A percentile compares a stretch with the other conserved stretches of the same genome.
Evolutionary conservation across 2,329 filamentous ascomycete genomes (phyloP).

Genomic region (Thelonectria discophora): DNA sequence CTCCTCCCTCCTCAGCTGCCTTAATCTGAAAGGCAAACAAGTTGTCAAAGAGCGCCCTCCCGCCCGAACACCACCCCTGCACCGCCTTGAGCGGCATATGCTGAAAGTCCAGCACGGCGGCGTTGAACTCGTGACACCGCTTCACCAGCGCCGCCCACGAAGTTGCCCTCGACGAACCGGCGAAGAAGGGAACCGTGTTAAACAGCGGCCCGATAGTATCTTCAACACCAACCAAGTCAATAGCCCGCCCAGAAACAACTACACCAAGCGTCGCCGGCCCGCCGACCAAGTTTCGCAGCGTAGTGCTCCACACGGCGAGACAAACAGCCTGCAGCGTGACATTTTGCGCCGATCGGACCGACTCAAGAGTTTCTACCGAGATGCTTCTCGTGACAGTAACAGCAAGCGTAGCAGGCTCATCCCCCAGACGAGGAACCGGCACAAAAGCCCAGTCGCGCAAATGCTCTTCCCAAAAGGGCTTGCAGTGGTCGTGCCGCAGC

Average conservation of each 20-base stretch:
- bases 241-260: conserved; percentile 79
- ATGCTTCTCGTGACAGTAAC: conserved; percentile 40
- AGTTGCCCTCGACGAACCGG: conserved; percentile 53
- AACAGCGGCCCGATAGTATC: conserved; percentile 82
- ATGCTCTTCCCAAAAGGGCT: conserved; percentile 73
- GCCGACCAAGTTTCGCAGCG: conserved; percentile 62
- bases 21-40: conserved; percentile 83
- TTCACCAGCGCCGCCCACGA: conserved; percentile 69
- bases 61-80: conserved; percentile 76
- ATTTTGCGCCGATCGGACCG: conserved; percentile 65
- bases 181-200: conserved; percentile 83
- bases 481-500: conserved; percentile 50
- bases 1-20: conserved; percentile 38
- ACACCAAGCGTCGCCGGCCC: conserved; percentile 71
- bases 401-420: neutral
- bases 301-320: conserved; percentile 77
- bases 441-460: conserved; percentile 50
- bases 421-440: conserved; percentile 26
- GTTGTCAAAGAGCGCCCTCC: conserved; percentile 75
- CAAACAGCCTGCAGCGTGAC: conserved; percentile 83
- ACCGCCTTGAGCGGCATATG: conserved; percentile 78
- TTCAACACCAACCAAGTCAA: conserved; percentile 73
- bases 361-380: conserved; percentile 56
- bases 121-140: conserved; percentile 76
- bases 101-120: conserved; percentile 74